Evolutionary conservation across 1,139 yeast genomes (phyloP).

Genomic region (Zygoascus hellenicus): DNA sequence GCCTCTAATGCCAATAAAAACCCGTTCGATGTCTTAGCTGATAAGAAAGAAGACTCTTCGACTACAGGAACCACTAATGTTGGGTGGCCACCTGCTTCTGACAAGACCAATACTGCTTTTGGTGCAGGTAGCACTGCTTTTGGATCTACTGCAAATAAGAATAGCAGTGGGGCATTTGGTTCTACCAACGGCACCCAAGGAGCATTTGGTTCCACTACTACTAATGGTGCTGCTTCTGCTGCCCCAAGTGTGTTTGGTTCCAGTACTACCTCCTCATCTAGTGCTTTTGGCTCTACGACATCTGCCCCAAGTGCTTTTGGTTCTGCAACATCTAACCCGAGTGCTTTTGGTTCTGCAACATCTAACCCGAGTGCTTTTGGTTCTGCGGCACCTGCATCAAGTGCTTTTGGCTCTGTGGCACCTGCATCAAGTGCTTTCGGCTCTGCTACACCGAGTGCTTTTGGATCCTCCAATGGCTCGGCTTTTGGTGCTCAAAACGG

Average conservation of each 20-base stretch:
- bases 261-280: constrained; percentile 12
- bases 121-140: background rate
- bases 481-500: constrained; percentile 2
- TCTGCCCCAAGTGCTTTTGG: constrained; percentile 4
- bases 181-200: background rate
- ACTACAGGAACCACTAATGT: constrained; percentile 1
- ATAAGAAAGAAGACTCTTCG: background rate
- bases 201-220: background rate
- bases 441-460: background rate
- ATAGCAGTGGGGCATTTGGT: background rate
- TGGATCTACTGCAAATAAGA: background rate
- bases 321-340: background rate
- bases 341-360: constrained; percentile 1
- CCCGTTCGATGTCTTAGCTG: constrained; percentile 3
- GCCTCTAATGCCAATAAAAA: constrained; percentile 16
- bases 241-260: constrained; percentile 4
- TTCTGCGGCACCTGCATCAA: background rate
- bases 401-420: background rate
- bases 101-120: background rate
- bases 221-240: background rate
- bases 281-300: constrained; percentile 19
- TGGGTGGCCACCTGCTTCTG: constrained; percentile 3
- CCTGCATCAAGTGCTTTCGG: constrained; percentile 4
- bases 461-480: background rate
- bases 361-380: constrained; percentile 22